Conservation (phyloP, 306 rosid genomes). For the Aeschynomene evenia region DNA sequence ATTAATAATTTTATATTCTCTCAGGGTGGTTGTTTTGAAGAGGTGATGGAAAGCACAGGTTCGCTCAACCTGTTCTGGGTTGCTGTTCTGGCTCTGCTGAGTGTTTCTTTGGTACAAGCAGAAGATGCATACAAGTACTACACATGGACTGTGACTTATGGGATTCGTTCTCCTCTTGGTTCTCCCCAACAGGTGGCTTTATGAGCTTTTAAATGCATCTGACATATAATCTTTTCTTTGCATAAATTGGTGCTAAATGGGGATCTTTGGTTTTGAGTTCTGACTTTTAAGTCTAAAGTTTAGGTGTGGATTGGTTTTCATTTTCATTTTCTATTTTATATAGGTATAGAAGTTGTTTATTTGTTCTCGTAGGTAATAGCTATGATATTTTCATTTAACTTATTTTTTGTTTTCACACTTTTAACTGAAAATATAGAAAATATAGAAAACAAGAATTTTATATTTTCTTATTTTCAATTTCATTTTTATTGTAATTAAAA, state of each 20-base stretch:
- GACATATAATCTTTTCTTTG: constrained; percentile 25
- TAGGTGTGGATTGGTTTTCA: too few species aligned
- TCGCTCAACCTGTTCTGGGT: constrained; percentile 43
- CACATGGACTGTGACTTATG: constrained; percentile 94
- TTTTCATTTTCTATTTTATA: too few species aligned
- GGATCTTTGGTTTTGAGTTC: constrained; percentile 1
- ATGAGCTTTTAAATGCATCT: constrained; percentile 16
- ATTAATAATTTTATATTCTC: too few species aligned
- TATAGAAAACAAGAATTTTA: too few species aligned
- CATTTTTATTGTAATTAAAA: too few species aligned
- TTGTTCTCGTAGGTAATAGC: too few species aligned
- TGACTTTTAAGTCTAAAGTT: constrained; percentile 28
- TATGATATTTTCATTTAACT: too few species aligned
- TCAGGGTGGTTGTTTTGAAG: constrained; percentile 34
- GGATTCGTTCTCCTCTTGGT: constrained; percentile 79
- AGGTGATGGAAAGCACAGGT: constrained; percentile 50
- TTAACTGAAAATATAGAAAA: too few species aligned
- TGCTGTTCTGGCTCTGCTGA: constrained; percentile 40
- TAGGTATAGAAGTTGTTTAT: too few species aligned
- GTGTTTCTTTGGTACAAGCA: constrained; percentile 51
- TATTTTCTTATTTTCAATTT: too few species aligned
- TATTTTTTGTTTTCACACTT: too few species aligned
- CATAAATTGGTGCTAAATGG: not conserved
- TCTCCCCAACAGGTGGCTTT: constrained; percentile 79
- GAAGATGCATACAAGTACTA: constrained; percentile 78